phyloP scores from a whole-genome alignment of 805 yeast genomes.

The Wickerhamiella dianesei region DNA sequence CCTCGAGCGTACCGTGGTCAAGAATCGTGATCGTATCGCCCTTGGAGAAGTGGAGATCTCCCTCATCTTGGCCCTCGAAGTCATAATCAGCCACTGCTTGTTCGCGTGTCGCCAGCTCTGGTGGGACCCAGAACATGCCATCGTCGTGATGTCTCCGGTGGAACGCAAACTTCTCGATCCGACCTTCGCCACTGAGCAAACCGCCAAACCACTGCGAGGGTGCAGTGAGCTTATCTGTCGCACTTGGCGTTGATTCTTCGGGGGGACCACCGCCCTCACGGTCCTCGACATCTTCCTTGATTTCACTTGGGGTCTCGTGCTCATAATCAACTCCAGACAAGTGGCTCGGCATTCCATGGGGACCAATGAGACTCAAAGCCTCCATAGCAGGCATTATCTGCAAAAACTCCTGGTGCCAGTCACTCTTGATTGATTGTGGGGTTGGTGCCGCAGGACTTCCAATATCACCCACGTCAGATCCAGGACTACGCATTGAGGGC shows the following conservation, averaged over 20 bases:
- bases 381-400: conserved; percentile 18
- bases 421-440: background rate
- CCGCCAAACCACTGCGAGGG: conserved; percentile 2
- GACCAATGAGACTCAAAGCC: conserved; percentile 10
- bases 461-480: background rate
- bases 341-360: background rate
- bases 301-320: background rate
- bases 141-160: background rate
- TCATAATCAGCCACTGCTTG: conserved; percentile 25
- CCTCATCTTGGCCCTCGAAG: conserved; percentile 26
- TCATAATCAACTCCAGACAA: background rate
- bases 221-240: background rate
- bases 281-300: background rate
- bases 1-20: conserved; percentile 26
- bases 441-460: background rate
- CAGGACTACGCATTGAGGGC: background rate
- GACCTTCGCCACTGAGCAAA: background rate
- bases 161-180: background rate
- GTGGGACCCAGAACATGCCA: background rate
- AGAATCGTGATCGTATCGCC: conserved; percentile 28
- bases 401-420: conserved; percentile 12
- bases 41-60: conserved; percentile 26
- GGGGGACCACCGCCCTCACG: background rate
- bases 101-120: conserved; percentile 5
- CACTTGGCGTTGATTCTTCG: background rate